Percentiles rank a stretch among this genome's conserved stretches.
Conservation (phyloP, 2,329 filamentous ascomycete species). For the Verticillium nonalfalfae region DNA sequence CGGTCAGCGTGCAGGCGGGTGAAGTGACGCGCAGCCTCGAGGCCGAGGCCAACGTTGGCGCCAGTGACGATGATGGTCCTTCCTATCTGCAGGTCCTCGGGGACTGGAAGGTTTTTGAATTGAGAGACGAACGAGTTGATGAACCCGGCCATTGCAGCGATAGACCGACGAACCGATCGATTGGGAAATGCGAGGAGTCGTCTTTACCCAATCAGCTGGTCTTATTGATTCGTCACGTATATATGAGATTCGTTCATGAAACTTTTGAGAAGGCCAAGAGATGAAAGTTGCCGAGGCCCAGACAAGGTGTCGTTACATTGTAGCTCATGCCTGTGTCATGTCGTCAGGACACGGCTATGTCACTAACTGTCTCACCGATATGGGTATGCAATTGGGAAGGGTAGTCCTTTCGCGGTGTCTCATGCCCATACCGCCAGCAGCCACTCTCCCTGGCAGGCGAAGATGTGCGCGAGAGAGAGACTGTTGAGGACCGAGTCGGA, state of each 20-base stretch:
- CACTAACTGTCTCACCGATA: neutral
- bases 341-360: neutral
- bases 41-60: slow-evolving; percentile 34
- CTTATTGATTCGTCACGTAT: too few species aligned
- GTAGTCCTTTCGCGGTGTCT: neutral
- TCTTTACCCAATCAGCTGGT: too few species aligned
- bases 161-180: neutral
- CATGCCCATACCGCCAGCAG: neutral
- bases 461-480: neutral
- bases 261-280: too few species aligned
- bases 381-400: neutral
- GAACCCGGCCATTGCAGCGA: neutral
- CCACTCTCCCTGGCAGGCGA: neutral
- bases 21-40: slow-evolving; percentile 34
- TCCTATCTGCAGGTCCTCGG: slow-evolving; percentile 23
- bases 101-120: slow-evolving; percentile 20
- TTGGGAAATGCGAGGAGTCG: neutral
- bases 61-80: slow-evolving; percentile 35
- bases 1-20: slow-evolving; percentile 28
- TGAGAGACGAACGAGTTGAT: slow-evolving; percentile 11
- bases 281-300: neutral
- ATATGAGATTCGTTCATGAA: too few species aligned
- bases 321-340: neutral
- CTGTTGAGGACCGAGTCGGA: neutral
- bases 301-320: neutral